A percentile compares a stretch with the other conserved stretches of the same genome.
Conservation (phyloP, 345 rosid genomes). For the Populus alba region DNA sequence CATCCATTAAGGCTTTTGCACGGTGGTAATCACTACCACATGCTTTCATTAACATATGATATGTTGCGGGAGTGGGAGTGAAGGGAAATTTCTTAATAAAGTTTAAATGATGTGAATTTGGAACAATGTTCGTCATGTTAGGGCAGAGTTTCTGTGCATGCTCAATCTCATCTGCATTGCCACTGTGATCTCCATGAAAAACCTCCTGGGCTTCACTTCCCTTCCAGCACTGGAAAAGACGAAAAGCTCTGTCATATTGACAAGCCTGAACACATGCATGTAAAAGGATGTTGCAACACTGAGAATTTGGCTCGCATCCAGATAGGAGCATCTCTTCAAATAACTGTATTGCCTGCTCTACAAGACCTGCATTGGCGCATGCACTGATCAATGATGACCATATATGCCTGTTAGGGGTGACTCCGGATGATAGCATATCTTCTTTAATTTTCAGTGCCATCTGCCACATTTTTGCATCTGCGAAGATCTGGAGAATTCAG, state of each 20-base stretch:
- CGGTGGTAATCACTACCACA: constrained; percentile 69
- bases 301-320: constrained; percentile 83
- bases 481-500: constrained; percentile 56
- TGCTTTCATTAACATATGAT: constrained; percentile 78
- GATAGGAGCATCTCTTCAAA: constrained; percentile 81
- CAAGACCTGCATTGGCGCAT: constrained; percentile 83
- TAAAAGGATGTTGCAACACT: constrained; percentile 75
- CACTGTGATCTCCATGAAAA: constrained; percentile 22
- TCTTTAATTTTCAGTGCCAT: constrained; percentile 81
- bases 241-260: constrained; percentile 92
- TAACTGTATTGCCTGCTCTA: constrained; percentile 68
- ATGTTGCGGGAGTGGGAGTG: constrained; percentile 69
- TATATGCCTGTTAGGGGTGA: constrained; percentile 65
- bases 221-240: constrained; percentile 71
- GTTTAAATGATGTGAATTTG: constrained; percentile 38
- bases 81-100: constrained; percentile 48
- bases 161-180: constrained; percentile 15
- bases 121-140: constrained; percentile 19
- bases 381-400: constrained; percentile 96
- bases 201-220: constrained; percentile 35
- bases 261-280: constrained; percentile 89
- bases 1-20: constrained; percentile 73
- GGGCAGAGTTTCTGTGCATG: constrained; percentile 11
- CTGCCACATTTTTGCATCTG: constrained; percentile 89
- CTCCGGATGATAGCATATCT: constrained; percentile 73